Percentiles rank a stretch among this genome's conserved stretches.
These are phyloP conservation scores for Sarocladium oryzae DNA, from an alignment of 2,329 filamentous ascomycete species.

Conservation along the genomic window DNA sequence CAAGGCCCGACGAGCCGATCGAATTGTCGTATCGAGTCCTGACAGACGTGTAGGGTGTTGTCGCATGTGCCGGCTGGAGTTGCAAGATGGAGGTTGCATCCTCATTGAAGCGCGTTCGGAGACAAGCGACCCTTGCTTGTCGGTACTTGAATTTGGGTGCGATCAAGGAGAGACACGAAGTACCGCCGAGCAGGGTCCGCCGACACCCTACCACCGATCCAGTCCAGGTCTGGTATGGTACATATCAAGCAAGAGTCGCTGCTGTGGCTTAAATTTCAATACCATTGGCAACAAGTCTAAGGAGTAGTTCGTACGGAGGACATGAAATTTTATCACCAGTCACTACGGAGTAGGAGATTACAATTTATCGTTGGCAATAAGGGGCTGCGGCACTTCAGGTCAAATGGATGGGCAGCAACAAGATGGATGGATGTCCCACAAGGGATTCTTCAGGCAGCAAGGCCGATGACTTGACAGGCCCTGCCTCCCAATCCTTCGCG, in stretches of 20 bases:
- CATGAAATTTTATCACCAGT: too few relatives aligned
- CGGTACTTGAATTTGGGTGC: not conserved
- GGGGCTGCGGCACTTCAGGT: too few relatives aligned
- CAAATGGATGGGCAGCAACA: not conserved
- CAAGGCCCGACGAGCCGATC: not conserved
- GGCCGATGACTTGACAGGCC: not conserved
- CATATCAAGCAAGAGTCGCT: too few relatives aligned
- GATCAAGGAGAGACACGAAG: not conserved
- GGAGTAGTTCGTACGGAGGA: too few relatives aligned
- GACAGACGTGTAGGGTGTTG: not conserved
- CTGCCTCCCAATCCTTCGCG: too few relatives aligned
- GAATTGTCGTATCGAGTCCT: not conserved
- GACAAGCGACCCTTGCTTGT: slow-evolving; percentile 1
- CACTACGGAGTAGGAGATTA: too few relatives aligned
- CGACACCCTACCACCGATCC: not conserved
- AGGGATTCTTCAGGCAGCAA: not conserved
- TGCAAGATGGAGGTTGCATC: slow-evolving; percentile 6
- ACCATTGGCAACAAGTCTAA: too few relatives aligned
- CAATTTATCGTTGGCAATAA: too few relatives aligned
- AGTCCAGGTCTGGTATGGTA: not conserved
- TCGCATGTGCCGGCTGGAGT: slow-evolving; percentile 2
- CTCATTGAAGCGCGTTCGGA: slow-evolving; percentile 2
- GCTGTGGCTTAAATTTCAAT: too few relatives aligned
- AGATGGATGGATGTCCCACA: too few relatives aligned
- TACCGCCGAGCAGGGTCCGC: not conserved